Evolutionary conservation across 1,139 yeast species (phyloP), one percentile per base, ranked within the genome.

Genomic region (Yamadazyma sp.): DNA sequence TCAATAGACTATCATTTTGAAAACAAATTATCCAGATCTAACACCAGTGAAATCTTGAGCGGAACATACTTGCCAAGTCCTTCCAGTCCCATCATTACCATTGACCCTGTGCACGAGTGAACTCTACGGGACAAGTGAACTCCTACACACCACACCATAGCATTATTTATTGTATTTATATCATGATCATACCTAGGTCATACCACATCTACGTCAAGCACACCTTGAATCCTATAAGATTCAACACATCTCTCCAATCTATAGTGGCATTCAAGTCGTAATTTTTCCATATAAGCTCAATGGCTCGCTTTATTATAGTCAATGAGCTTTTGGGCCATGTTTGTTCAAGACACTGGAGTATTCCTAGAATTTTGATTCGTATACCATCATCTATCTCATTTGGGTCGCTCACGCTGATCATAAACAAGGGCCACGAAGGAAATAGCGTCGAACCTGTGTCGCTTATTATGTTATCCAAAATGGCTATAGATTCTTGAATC

Each of bases 381-480:
- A 36, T 24, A 2, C 34, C 39, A 13, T 53, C 54, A 11, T 35
- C 34, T 6, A 29, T 26, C 15, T 48, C 43, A 24, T 45, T 45
- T n/a, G 49, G 42, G 1, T 37, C 35, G 15, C 34, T 27, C 6
- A 28, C 33, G 18, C 57, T 44, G 4, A 55, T 30, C 2, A 59
- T 50, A 21, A 59, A 44, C 10, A 60, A 34, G 9, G 61, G 40
- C 65, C 65, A 60, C 9, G 50, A 50, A 5, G 65, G 65, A 26
- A 53, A 58, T 13, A 47, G 27, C 6, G 29, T 14, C 2, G 34
- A 27, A 21, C 28, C 18, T 10, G 27, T 12, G n/a, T 24, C 31
- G 7, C 29, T 21, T 8, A 34, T n/a, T 12, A 42, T 33, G 3
- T 6, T 15, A 8, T 34, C 22, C 33, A 38, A 34, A 11, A 25